phyloP scores from a whole-genome alignment of 2,329 filamentous ascomycete genomes.

The Dactylellina drechsleri region DNA sequence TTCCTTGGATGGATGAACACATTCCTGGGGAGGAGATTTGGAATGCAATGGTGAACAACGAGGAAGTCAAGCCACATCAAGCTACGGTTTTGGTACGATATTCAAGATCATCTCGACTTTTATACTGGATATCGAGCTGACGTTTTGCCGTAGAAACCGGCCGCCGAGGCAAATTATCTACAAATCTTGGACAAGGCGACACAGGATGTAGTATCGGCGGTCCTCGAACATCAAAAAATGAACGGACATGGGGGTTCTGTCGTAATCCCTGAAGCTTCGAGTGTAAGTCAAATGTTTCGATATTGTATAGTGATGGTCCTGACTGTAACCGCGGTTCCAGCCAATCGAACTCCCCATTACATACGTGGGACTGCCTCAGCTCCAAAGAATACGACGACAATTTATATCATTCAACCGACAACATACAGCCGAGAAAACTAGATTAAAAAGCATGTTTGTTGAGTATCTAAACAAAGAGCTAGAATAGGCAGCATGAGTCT shows the following conservation, averaged over 20 bases:
- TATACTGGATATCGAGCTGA: neutral
- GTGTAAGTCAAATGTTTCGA: conserved; percentile 13
- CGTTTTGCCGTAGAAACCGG: conserved; percentile 66
- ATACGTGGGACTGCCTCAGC: conserved; percentile 75
- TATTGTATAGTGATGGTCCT: too few relatives aligned
- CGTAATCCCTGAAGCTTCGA: conserved; percentile 37
- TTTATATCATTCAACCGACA: conserved; percentile 80
- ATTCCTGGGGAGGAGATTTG: conserved; percentile 74
- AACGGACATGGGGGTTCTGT: conserved; percentile 47
- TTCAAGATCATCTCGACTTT: neutral
- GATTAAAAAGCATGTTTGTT: conserved; percentile 73
- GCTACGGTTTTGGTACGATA: conserved; percentile 72
- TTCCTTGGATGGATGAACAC: conserved; percentile 77
- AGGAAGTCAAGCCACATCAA: conserved; percentile 76
- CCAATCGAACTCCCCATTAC: conserved; percentile 73
- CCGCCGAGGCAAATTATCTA: conserved; percentile 75
- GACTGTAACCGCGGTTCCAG: conserved; percentile 58
- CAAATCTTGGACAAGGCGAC: conserved; percentile 83
- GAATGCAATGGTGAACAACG: conserved; percentile 73
- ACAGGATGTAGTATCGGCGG: conserved; percentile 76
- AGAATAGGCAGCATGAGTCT: conserved; percentile 18
- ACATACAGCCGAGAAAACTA: conserved; percentile 69
- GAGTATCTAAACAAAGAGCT: conserved; percentile 71
- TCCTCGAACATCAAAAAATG: conserved; percentile 66
- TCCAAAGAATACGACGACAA: conserved; percentile 80